Conservation (phyloP, 192 early-diverging fungal species). For the Coemansia sp. region DNA sequence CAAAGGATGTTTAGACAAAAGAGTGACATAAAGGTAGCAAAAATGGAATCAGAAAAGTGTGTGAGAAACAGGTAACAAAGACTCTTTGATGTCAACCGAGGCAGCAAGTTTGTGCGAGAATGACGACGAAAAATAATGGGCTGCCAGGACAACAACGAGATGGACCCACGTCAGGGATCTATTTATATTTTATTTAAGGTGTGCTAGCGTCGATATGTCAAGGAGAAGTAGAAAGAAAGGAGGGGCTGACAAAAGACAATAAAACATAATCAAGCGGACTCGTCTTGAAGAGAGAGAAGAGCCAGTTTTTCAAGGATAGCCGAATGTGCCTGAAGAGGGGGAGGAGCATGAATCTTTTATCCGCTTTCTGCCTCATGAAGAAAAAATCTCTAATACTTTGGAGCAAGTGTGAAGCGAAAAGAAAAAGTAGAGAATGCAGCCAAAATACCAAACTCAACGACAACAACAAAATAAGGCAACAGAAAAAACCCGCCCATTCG, state of each 20-base stretch:
- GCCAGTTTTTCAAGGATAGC: neutral
- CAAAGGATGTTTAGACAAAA: neutral
- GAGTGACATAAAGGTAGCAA: neutral
- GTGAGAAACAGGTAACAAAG: neutral
- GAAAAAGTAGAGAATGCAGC: neutral
- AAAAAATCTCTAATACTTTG: neutral
- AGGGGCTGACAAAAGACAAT: neutral
- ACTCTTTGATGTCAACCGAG: neutral
- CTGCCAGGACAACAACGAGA: neutral
- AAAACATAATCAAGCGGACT: neutral
- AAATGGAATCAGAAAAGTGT: neutral
- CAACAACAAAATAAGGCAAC: neutral
- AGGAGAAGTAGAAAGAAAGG: neutral
- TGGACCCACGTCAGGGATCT: neutral
- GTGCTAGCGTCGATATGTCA: neutral
- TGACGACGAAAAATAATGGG: neutral
- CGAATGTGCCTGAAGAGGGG: neutral
- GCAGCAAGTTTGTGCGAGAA: neutral
- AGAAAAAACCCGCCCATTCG: constrained; percentile 9
- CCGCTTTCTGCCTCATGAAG: neutral
- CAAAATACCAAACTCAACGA: neutral
- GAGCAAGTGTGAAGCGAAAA: neutral
- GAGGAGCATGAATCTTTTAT: neutral
- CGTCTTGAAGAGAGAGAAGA: neutral
- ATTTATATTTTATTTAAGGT: neutral